These are phyloP conservation scores for Pseudogymnoascus pannorum DNA, from an alignment of 2,329 filamentous ascomycete species.

Conservation along the genomic window DNA sequence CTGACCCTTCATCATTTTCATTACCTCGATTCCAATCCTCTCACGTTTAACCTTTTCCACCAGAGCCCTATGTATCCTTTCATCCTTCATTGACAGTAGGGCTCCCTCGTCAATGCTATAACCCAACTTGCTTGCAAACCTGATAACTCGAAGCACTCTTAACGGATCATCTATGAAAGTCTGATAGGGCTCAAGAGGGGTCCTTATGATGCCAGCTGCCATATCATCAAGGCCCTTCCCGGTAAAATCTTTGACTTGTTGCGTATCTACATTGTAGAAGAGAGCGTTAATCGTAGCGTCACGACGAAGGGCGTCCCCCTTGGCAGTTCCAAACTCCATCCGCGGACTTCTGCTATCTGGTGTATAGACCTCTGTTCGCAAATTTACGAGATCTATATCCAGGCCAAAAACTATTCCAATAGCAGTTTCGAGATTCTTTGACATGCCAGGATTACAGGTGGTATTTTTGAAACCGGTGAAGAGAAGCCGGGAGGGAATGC, in stretches of 20 bases:
- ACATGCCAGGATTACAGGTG: neutral
- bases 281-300: slow-evolving; percentile 92
- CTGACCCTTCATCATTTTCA: slow-evolving; percentile 74
- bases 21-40: slow-evolving; percentile 71
- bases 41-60: slow-evolving; percentile 81
- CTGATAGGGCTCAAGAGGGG: slow-evolving; percentile 74
- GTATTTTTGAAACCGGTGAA: neutral
- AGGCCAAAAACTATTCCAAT: neutral
- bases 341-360: slow-evolving; percentile 69
- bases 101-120: slow-evolving; percentile 67
- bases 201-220: slow-evolving; percentile 62
- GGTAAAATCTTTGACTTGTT: slow-evolving; percentile 73
- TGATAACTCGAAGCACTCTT: slow-evolving; percentile 73
- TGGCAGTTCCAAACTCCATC: slow-evolving; percentile 82
- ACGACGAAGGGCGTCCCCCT: slow-evolving; percentile 78
- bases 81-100: slow-evolving; percentile 63
- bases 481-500: neutral
- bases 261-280: slow-evolving; percentile 81
- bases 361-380: neutral
- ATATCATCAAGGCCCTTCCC: slow-evolving; percentile 63
- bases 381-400: slow-evolving; percentile 1
- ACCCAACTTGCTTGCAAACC: slow-evolving; percentile 74
- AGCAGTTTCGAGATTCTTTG: neutral
- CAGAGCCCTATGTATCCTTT: slow-evolving; percentile 63
- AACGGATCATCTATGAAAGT: slow-evolving; percentile 89